Evolutionary conservation across 208 protist genomes (phyloP), one percentile per base, ranked within the genome.

Genomic region (Endotrypanum monterogeii): DNA sequence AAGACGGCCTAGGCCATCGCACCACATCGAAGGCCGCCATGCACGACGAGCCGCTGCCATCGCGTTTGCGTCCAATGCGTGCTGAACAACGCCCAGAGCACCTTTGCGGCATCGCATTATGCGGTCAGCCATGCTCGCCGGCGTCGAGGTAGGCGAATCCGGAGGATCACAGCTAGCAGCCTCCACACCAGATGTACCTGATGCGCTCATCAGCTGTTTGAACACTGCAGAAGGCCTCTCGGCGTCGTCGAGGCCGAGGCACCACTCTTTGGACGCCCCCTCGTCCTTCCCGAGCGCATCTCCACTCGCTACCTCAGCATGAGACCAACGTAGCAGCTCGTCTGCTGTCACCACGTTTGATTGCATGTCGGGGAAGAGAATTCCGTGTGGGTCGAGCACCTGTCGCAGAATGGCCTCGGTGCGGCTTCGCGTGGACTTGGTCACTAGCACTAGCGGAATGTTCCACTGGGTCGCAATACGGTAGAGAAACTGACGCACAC

Each of bases 381-480:
- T 55, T 9, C 67, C 54, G 37, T 82, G 63, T 0, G 91, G 92
- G 73, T 96, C 92, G 8, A 96, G 79, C 8, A 89, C 67, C 41
- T 83, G 68, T n/a, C 46, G 67, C 52, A 96, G 57, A 30, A 93
- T 87, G 5, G 89, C 89, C 77, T 90, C 78, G 0, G 89, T 83
- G 63, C 92, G 87, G n/a, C 67, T 61, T 11, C 66, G 68, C 16
- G 86, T 79, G 0, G 89, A 94, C 60, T 93, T 91, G 12, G 92
- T 94, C 48, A 96, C 92, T 11, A 96, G 67, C 23, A 94, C 52
- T 0, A 96, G 18, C 20, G 89, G 89, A 57, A 96, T 93, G 30
- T 82, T 83, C 89, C 92, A 96, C 72, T 89, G 88, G 39, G 86
- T 70, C 16, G 79, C 74, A 9, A 81, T 67, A 48, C 67, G 60